A percentile compares a stretch with the other conserved stretches of the same genome.
Evolutionary conservation across 805 yeast species (phyloP).

Genomic region (Candida khao-thaluensis): DNA sequence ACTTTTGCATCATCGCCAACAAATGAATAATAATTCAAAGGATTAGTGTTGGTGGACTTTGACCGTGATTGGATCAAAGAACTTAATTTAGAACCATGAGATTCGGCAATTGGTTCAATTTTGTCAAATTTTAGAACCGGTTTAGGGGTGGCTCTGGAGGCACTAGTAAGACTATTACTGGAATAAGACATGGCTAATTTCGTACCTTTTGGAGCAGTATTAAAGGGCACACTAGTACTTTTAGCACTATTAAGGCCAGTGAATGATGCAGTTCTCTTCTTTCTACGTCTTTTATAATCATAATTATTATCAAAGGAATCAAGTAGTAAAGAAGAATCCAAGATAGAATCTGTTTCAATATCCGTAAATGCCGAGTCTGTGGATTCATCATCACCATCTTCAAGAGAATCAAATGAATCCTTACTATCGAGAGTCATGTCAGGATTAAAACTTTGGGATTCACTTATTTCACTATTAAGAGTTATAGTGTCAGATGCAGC

Average conservation of each 20-base stretch:
- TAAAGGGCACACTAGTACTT: constrained; percentile 1
- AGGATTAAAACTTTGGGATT: constrained; percentile 7
- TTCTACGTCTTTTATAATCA: constrained; percentile 10
- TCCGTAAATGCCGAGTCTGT: constrained; percentile 46
- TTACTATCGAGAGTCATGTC: constrained; percentile 13
- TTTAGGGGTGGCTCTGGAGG: no score
- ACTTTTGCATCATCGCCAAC: constrained; percentile 7
- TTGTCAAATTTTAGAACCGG: constrained; percentile 23
- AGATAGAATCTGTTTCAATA: constrained; percentile 39
- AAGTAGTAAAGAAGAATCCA: constrained; percentile 26
- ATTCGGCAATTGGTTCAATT: constrained; percentile 11
- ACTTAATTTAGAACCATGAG: constrained; percentile 38
- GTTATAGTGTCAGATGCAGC: no score
- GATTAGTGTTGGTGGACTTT: constrained; percentile 37
- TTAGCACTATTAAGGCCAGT: constrained; percentile 3
- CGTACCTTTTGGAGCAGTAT: constrained; percentile 2
- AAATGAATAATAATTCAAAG: constrained; percentile 44
- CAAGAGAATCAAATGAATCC: constrained; percentile 17
- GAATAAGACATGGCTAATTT: constrained; percentile 8
- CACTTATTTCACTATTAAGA: neutral
- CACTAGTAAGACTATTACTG: constrained; percentile 4
- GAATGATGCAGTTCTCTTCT: constrained; percentile 9
- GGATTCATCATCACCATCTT: constrained; percentile 22
- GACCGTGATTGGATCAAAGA: constrained; percentile 40
- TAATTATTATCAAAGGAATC: constrained; percentile 20